Conservation (phyloP, 169 alveolate species). For the Eimeria brunetti region DNA sequence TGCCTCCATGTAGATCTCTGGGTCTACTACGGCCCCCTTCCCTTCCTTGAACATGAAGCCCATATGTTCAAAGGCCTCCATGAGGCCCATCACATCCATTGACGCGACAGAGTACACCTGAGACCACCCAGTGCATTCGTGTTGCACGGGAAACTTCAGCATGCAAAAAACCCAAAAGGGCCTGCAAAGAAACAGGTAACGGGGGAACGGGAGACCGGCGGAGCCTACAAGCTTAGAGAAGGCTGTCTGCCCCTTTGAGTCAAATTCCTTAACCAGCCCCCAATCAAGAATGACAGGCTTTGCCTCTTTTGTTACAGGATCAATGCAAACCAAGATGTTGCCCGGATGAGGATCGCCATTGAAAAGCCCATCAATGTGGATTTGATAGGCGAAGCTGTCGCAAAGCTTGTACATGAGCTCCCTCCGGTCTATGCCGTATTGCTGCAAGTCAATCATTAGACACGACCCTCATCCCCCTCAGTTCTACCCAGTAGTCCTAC, state of each 20-base stretch:
- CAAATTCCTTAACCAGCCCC: constrained; percentile 90
- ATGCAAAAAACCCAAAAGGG: neutral
- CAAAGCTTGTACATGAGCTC: constrained; percentile 82
- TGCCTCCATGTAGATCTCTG: constrained; percentile 91
- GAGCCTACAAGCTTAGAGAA: constrained; percentile 86
- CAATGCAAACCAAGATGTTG: constrained; percentile 89
- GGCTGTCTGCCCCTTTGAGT: constrained; percentile 85
- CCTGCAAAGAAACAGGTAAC: neutral
- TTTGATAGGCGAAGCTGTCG: constrained; percentile 88
- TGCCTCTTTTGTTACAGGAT: constrained; percentile 72
- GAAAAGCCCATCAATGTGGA: constrained; percentile 85
- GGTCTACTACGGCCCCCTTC: constrained; percentile 85
- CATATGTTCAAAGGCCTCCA: constrained; percentile 92
- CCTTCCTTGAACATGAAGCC: constrained; percentile 88
- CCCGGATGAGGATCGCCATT: constrained; percentile 96
- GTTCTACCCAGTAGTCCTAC: neutral
- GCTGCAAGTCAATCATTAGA: constrained; percentile 16
- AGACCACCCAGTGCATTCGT: neutral
- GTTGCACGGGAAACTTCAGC: neutral
- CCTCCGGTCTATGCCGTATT: constrained; percentile 77
- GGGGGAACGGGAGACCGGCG: neutral
- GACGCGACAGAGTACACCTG: constrained; percentile 87
- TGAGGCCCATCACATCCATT: constrained; percentile 88
- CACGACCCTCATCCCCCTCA: neutral
- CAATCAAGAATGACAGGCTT: constrained; percentile 90